phyloP scores from a whole-genome alignment of 2,329 filamentous ascomycete species.

The Cladosporium cucumerinum region DNA sequence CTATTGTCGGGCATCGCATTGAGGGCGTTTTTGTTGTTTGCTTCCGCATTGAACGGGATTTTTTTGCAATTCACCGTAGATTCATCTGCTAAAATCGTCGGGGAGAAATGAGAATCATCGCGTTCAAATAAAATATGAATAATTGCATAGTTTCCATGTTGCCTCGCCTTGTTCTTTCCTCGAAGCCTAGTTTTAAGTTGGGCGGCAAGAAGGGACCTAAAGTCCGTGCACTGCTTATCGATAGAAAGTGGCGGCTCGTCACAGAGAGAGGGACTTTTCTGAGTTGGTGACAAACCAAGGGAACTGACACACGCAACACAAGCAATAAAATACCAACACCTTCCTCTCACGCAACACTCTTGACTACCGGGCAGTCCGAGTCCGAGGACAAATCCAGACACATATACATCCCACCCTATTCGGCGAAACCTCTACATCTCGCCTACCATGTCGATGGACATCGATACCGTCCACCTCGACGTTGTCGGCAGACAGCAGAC shows the following conservation, averaged over 20 bases:
- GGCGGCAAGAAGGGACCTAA: background rate
- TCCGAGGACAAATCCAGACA: background rate
- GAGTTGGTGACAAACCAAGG: slow-evolving; percentile 6
- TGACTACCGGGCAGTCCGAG: background rate
- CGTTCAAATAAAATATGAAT: background rate
- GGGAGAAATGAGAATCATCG: background rate
- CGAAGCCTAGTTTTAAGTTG: background rate
- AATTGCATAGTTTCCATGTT: background rate
- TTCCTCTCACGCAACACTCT: background rate
- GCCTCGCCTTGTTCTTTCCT: background rate
- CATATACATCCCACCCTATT: background rate
- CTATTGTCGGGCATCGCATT: background rate
- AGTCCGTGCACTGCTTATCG: slow-evolving; percentile 9
- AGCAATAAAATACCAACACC: background rate
- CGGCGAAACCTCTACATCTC: background rate
- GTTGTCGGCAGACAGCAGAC: slow-evolving; percentile 21
- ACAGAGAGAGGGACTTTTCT: slow-evolving; percentile 15
- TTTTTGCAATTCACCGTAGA: background rate
- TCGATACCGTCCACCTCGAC: slow-evolving; percentile 33
- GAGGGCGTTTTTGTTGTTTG: background rate
- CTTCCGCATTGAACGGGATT: background rate
- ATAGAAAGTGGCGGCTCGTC: slow-evolving; percentile 16
- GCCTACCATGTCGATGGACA: slow-evolving; percentile 38
- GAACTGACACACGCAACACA: background rate
- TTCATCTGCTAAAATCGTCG: background rate